Percentiles rank a stretch among this genome's conserved stretches.
Conservation (phyloP, 129 eudicot genomes). For the Flaveria linearis region DNA sequence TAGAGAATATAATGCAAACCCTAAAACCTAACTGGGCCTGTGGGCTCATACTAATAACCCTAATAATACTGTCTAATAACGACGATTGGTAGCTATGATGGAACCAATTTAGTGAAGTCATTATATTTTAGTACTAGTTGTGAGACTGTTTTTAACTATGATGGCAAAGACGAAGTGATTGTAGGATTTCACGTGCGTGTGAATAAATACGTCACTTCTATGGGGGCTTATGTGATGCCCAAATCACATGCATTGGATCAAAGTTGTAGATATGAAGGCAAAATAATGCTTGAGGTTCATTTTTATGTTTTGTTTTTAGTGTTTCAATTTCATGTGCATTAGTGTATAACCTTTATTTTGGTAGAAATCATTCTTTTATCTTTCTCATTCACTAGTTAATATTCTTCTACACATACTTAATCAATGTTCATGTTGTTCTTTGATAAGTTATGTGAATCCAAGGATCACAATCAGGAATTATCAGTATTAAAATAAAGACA, state of each 20-base stretch:
- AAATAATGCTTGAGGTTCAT: background rate
- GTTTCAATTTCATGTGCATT: too few species aligned
- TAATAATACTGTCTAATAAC: too few species aligned
- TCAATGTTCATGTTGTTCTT: too few species aligned
- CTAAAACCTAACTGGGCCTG: too few species aligned
- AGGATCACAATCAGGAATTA: too few species aligned
- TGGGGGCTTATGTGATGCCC: background rate
- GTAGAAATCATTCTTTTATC: too few species aligned
- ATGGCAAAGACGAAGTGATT: slow-evolving; percentile 18
- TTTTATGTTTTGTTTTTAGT: background rate
- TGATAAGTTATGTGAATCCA: too few species aligned
- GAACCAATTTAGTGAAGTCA: background rate
- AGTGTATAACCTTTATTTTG: too few species aligned
- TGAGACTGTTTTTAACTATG: slow-evolving; percentile 20
- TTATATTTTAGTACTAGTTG: background rate
- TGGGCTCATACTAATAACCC: too few species aligned
- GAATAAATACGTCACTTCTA: background rate
- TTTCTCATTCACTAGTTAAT: background rate
- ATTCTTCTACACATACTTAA: too few species aligned
- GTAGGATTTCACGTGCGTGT: background rate
- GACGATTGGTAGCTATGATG: background rate
- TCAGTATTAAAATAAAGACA: too few species aligned
- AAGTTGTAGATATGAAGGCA: background rate
- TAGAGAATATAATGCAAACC: too few species aligned
- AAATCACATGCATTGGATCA: background rate